Conservation (phyloP, 163 green algal species). For the Coccomyxa subellipsoidea region DNA sequence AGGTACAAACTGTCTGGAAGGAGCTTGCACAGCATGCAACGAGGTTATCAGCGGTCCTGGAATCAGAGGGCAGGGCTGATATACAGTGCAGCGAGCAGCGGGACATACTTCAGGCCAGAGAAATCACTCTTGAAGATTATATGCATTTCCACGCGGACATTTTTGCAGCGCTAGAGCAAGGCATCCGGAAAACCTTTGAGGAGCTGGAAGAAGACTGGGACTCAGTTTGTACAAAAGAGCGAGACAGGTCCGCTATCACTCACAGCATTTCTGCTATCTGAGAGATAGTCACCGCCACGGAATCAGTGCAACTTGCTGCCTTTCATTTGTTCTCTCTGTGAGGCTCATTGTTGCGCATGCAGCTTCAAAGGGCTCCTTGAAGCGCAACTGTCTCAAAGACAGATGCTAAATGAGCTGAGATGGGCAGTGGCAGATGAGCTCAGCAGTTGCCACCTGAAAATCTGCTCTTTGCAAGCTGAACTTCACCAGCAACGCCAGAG, state of each 20-base stretch:
- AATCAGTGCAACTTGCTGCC: background rate
- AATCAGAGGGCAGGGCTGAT: background rate
- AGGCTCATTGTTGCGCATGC: too few species aligned
- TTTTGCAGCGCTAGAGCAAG: background rate
- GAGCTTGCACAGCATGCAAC: background rate
- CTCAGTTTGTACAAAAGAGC: background rate
- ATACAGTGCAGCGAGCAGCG: background rate
- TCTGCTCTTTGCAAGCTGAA: background rate
- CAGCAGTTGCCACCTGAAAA: background rate
- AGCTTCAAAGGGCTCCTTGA: background rate
- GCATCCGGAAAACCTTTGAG: background rate
- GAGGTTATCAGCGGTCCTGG: background rate
- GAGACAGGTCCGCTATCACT: background rate
- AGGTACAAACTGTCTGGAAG: background rate
- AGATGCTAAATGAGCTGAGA: background rate
- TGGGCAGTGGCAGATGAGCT: background rate
- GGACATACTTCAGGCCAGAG: background rate
- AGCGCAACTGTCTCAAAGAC: background rate
- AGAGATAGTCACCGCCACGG: background rate
- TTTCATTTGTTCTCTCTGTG: too few species aligned
- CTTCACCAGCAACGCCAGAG: background rate
- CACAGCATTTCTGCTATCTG: too few species aligned
- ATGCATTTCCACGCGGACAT: background rate
- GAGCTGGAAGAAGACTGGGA: background rate
- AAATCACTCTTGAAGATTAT: background rate